These are phyloP conservation scores for Cystofilobasidium bisporidii DNA, from an alignment of 768 basidiomycete genomes.

Conservation along the genomic window DNA sequence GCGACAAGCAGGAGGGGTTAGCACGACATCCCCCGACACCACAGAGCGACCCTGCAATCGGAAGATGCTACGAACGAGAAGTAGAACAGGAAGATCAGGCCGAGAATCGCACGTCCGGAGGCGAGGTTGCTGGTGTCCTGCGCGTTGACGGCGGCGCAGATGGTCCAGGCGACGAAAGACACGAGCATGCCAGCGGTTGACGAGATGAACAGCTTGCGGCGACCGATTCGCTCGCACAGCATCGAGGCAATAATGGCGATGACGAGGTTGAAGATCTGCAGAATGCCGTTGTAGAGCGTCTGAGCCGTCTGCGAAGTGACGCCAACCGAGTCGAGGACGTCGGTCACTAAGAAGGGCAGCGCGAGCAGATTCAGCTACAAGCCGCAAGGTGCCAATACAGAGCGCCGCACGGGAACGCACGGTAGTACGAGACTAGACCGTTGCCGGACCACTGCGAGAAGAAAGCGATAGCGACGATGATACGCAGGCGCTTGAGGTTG, in stretches of 20 bases:
- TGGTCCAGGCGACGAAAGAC: slow-evolving; percentile 49
- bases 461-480: slow-evolving; percentile 26
- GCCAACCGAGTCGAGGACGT: slow-evolving; percentile 49
- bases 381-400: not conserved
- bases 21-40: not conserved
- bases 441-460: slow-evolving; percentile 79
- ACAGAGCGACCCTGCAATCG: not conserved
- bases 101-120: slow-evolving; percentile 4
- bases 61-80: too few relatives aligned
- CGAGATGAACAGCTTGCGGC: slow-evolving; percentile 57
- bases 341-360: slow-evolving; percentile 64
- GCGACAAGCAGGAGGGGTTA: not conserved
- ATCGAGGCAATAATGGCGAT: slow-evolving; percentile 48
- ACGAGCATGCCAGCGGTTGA: slow-evolving; percentile 48
- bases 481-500: slow-evolving; percentile 13
- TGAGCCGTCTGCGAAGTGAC: slow-evolving; percentile 42
- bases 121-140: slow-evolving; percentile 9
- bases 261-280: slow-evolving; percentile 55
- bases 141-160: slow-evolving; percentile 46
- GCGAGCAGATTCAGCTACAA: not conserved
- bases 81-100: not conserved
- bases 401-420: not conserved
- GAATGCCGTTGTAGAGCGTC: slow-evolving; percentile 47
- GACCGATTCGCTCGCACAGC: slow-evolving; percentile 58
- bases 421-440: slow-evolving; percentile 58